These are phyloP conservation scores for Yamadazyma songkhlaensis DNA, from an alignment of 1,139 yeast genomes.

Conservation along the genomic window DNA sequence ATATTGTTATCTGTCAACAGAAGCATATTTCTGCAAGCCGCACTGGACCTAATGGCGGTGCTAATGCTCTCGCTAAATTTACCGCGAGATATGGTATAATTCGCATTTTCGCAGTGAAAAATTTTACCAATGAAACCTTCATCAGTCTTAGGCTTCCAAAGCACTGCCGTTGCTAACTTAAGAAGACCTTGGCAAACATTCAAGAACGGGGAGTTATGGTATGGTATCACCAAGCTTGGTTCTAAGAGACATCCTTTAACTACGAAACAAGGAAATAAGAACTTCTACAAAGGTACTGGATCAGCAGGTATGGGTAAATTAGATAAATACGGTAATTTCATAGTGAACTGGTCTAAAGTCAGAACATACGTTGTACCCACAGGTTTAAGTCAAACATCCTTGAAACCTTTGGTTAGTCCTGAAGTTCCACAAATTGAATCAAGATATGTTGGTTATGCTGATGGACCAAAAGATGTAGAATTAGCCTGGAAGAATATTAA, in stretches of 20 bases:
- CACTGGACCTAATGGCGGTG: no score
- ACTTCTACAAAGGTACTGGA: slow-evolving; percentile 92
- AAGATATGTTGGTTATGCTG: slow-evolving; percentile 62
- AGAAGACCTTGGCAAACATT: slow-evolving; percentile 89
- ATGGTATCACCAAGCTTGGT: slow-evolving; percentile 74
- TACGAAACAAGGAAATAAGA: slow-evolving; percentile 92
- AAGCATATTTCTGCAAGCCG: no score
- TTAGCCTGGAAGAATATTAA: slow-evolving; percentile 69
- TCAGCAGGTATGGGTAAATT: slow-evolving; percentile 89
- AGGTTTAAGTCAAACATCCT: slow-evolving; percentile 35
- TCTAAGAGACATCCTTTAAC: slow-evolving; percentile 83
- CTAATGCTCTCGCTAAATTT: no score
- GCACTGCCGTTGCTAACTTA: slow-evolving; percentile 48
- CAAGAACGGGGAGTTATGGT: slow-evolving; percentile 80
- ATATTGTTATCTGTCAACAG: no score
- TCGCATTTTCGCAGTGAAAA: slow-evolving; percentile 9
- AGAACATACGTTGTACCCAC: slow-evolving; percentile 88
- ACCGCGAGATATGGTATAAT: no score
- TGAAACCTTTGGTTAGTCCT: slow-evolving; percentile 73
- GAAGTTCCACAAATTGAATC: slow-evolving; percentile 71
- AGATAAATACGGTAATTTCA: slow-evolving; percentile 71
- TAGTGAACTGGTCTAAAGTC: slow-evolving; percentile 80
- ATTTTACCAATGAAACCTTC: slow-evolving; percentile 51
- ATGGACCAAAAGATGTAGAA: slow-evolving; percentile 73
- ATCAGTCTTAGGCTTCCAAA: slow-evolving; percentile 49